A percentile compares a stretch with the other conserved stretches of the same genome.
Conservation (phyloP, 129 eudicot species). For the Arctium lappa region DNA sequence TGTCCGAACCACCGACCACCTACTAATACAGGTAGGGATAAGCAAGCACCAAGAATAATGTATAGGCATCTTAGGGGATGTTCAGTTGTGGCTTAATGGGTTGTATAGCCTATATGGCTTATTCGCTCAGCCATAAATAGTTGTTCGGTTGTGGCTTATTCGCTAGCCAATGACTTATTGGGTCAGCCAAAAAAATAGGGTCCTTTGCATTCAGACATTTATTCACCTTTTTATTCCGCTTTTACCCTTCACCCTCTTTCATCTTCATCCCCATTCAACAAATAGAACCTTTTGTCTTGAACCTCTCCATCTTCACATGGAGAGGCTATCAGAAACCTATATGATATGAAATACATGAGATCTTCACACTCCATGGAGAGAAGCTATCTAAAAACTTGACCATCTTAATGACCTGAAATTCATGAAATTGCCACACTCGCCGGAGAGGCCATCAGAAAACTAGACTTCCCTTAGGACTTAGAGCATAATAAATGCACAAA, state of each 20-base stretch:
- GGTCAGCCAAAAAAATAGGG: no score
- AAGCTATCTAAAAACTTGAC: background rate
- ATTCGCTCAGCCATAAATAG: no score
- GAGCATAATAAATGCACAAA: background rate
- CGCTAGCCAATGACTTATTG: no score
- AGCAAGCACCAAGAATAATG: background rate
- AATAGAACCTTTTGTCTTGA: no score
- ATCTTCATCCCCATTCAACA: no score
- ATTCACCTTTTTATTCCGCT: no score
- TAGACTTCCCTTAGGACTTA: background rate
- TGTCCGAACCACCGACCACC: background rate
- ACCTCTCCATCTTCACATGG: background rate
- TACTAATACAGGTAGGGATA: background rate
- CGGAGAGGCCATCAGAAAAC: background rate
- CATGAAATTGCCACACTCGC: background rate
- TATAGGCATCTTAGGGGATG: background rate
- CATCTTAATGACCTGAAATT: background rate
- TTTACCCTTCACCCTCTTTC: no score
- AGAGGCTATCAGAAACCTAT: background rate
- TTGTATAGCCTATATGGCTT: no score
- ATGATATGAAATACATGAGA: background rate
- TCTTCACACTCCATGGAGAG: background rate
- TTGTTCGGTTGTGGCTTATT: no score
- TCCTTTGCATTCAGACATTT: no score
- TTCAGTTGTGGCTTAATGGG: no score